Evolutionary conservation across 495 filamentous ascomycete genomes (phyloP).

Genomic region (Parmelia sp.): DNA sequence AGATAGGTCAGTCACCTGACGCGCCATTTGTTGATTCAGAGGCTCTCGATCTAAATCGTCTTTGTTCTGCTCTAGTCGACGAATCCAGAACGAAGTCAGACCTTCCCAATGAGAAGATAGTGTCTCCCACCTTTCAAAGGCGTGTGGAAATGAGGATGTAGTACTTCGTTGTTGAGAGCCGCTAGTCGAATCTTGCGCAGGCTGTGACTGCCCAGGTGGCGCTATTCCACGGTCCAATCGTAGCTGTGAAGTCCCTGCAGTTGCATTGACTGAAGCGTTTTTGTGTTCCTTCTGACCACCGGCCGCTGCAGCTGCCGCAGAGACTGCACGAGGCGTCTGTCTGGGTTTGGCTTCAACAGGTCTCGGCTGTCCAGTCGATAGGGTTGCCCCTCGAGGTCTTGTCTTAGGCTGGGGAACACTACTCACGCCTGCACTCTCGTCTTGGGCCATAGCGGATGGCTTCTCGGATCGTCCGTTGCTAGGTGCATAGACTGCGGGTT

Average conservation of each 20-base stretch:
- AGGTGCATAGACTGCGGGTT: conserved; percentile 16
- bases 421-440: conserved; percentile 7
- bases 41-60: conserved; percentile 77
- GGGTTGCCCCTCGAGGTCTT: conserved; percentile 25
- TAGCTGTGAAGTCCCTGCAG: conserved; percentile 11
- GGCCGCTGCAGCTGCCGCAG: conserved; percentile 18
- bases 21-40: conserved; percentile 76
- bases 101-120: conserved; percentile 98
- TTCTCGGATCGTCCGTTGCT: conserved; percentile 13
- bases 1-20: conserved; percentile 91
- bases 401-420: conserved; percentile 18
- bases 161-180: conserved; percentile 36
- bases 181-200: conserved; percentile 33
- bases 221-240: conserved; percentile 6
- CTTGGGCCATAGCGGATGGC: neutral
- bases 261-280: conserved; percentile 18
- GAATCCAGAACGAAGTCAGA: conserved; percentile 94
- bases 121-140: conserved; percentile 95
- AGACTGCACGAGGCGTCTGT: conserved; percentile 19
- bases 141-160: conserved; percentile 74
- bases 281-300: conserved; percentile 12
- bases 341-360: conserved; percentile 26
- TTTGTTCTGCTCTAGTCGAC: conserved; percentile 79
- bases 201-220: conserved; percentile 20
- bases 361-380: conserved; percentile 31